A percentile compares a stretch with the other conserved stretches of the same genome.
Conservation (phyloP, 345 rosid species). For the Lepidium aucheri region DNA sequence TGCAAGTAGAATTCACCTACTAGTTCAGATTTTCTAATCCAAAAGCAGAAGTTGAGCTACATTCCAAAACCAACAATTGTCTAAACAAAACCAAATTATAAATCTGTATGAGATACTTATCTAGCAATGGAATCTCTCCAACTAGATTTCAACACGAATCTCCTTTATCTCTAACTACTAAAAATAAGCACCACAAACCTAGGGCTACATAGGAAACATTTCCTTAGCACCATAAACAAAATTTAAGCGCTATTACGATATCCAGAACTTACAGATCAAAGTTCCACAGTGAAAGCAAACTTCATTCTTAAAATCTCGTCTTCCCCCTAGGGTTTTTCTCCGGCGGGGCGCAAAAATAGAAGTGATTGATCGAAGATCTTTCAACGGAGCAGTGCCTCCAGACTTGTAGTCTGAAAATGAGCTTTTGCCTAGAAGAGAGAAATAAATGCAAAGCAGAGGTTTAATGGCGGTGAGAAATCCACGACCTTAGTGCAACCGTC, state of each 20-base stretch:
- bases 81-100: no score
- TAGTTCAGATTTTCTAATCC: neutral
- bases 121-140: neutral
- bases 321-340: neutral
- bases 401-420: neutral
- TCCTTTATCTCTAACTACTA: neutral
- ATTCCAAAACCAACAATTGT: no score
- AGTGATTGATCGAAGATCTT: neutral
- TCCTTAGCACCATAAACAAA: neutral
- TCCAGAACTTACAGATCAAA: slow-evolving; percentile 34
- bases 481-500: slow-evolving; percentile 4
- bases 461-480: slow-evolving; percentile 15
- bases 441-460: slow-evolving; percentile 1
- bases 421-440: neutral
- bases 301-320: slow-evolving; percentile 28
- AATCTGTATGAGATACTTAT: neutral
- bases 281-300: slow-evolving; percentile 20
- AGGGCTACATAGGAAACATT: neutral
- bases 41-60: neutral
- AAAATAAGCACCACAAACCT: neutral
- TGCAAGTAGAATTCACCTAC: neutral
- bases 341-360: neutral
- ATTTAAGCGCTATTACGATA: neutral
- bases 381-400: neutral
- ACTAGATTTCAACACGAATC: neutral